phyloP scores from a whole-genome alignment of 768 basidiomycete species.

The Infundibulicybe gibba region DNA sequence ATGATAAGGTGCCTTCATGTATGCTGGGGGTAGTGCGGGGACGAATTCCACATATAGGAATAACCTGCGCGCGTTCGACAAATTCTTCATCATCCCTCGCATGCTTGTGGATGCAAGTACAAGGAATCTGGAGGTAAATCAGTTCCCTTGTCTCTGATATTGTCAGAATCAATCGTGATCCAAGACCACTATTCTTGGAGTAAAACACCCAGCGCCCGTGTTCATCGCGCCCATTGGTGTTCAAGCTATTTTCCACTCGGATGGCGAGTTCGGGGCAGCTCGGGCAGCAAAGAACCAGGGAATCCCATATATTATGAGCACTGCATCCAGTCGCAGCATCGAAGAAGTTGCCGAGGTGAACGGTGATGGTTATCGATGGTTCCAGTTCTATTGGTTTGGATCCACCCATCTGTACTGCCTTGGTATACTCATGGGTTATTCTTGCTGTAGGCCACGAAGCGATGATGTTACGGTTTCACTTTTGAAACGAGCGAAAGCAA shows the following conservation, averaged over 20 bases:
- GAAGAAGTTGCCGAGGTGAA: constrained; percentile 75
- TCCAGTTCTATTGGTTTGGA: constrained; percentile 73
- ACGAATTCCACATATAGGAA: constrained; percentile 60
- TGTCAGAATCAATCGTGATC: neutral
- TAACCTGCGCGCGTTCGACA: constrained; percentile 62
- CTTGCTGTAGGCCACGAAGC: constrained; percentile 48
- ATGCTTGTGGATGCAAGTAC: constrained; percentile 65
- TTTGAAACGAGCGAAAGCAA: constrained; percentile 60
- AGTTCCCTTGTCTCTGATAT: neutral
- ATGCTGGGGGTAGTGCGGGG: constrained; percentile 77
- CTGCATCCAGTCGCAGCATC: constrained; percentile 67
- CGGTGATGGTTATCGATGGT: constrained; percentile 70
- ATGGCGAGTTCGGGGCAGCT: constrained; percentile 70
- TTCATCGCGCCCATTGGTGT: constrained; percentile 76
- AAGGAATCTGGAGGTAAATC: constrained; percentile 55
- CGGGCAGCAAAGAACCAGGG: constrained; percentile 59
- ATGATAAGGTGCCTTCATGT: constrained; percentile 68
- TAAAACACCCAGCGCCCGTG: constrained; percentile 56
- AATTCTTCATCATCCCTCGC: constrained; percentile 74
- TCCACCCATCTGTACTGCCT: neutral
- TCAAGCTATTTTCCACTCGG: constrained; percentile 67
- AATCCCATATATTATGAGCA: constrained; percentile 73
- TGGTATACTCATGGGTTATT: neutral
- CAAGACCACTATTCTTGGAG: constrained; percentile 71
- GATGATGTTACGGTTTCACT: constrained; percentile 62